Percentiles rank a stretch among this genome's conserved stretches.
phyloP scores from a whole-genome alignment of 441 rosid genomes.

The Pelargonium fulgidum region DNA sequence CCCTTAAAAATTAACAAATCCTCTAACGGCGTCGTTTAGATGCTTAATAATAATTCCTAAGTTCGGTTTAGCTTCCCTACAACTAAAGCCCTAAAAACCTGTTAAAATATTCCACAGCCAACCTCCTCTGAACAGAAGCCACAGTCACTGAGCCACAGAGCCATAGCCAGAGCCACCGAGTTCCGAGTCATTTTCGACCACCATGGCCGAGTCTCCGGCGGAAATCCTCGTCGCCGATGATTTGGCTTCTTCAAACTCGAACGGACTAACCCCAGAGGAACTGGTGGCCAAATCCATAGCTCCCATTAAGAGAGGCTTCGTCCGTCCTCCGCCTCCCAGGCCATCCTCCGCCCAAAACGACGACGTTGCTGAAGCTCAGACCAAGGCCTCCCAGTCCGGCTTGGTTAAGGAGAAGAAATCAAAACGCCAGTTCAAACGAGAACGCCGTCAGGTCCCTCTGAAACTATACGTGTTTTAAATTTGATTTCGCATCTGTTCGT shows the following conservation, averaged over 20 bases:
- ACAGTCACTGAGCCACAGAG: no score
- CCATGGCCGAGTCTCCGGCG: conserved; percentile 8
- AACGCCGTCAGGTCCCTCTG: conserved; percentile 54
- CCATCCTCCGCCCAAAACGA: conserved; percentile 27
- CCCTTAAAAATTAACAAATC: no score
- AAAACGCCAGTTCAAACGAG: conserved; percentile 82
- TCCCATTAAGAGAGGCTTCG: conserved; percentile 62
- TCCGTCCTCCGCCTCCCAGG: conserved; percentile 61
- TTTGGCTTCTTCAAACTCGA: conserved; percentile 18
- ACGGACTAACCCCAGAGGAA: conserved; percentile 50
- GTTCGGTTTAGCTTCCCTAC: no score
- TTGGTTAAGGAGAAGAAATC: conserved; percentile 75
- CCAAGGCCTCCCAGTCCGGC: conserved; percentile 26
- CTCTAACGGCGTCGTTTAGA: no score
- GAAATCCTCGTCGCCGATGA: background rate
- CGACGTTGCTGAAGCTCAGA: conserved; percentile 20
- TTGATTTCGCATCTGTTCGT: no score
- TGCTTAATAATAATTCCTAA: no score
- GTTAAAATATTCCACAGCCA: no score
- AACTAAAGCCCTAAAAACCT: no score
- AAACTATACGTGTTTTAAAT: background rate
- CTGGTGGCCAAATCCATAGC: conserved; percentile 72
- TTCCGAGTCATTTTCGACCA: background rate
- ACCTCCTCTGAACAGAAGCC: no score
- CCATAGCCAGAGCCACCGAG: background rate